Evolutionary conservation across 2,329 filamentous ascomycete genomes (phyloP), one percentile per base, ranked within the genome.

Genomic region (Scedosporium apiospermum): DNA sequence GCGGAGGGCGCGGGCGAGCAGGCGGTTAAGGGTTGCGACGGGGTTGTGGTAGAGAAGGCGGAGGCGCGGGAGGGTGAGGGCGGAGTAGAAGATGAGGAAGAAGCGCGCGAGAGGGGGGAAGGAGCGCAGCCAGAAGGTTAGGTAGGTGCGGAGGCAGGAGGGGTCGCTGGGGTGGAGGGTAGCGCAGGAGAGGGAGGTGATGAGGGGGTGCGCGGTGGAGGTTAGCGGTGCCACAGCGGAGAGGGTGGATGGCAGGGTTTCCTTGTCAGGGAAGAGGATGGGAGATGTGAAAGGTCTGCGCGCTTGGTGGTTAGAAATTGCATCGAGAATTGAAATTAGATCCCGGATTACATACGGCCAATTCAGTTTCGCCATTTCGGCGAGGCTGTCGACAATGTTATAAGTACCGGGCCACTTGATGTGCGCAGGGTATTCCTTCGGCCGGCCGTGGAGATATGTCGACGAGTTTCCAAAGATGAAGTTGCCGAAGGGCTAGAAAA

Each of bases 141-240:
- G 77, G 72, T 93, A 96, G 3, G 91, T 96, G 34, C 90, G 89
- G 44, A 88, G 82, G 74, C 93, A 99, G 18, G 90, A 96, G 1
- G 93, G 93, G 69, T 96, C 90, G 18, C 84, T 81, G 0, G 93
- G 93, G 72, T 99, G 93, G 2, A 98, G 84, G 1, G 93, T 82
- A 1, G 93, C 93, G 75, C 95, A 99, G 53, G 91, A 93, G 21
- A 97, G 84, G 27, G 87, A 88, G 9, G 84, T 87, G 72, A 96
- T 93, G 51, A 91, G 86, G 1, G 93, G 93, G 70, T 98, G 93
- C 0, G 93, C 93, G 30, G 89, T 84, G 1, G 89, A 87, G 1
- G 91, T 91, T 62, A 98, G 85, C 0, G 92, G 90, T 0, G 88
- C 82, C 63, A 97, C 87, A 12, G 82, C 77, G 23, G 80, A 72